Conservation (phyloP, 345 rosid genomes). For the Populus tremula region DNA sequence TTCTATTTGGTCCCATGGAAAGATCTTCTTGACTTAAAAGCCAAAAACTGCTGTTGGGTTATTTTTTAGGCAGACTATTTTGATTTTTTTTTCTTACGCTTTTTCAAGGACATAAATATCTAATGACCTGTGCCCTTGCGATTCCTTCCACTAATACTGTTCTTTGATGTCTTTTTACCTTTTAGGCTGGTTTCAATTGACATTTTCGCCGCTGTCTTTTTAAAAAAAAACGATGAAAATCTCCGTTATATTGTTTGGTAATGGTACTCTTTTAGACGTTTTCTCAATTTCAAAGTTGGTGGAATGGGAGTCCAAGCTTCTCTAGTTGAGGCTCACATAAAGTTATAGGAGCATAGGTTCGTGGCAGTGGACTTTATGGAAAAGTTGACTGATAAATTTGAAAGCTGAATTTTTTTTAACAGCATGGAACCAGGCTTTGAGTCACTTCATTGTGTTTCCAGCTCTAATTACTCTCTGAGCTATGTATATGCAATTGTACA, state of each 20-base stretch:
- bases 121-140: background rate
- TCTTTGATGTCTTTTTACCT: background rate
- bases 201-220: background rate
- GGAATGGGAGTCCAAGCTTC: background rate
- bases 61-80: background rate
- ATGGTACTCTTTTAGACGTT: background rate
- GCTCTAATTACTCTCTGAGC: constrained; percentile 2
- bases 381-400: constrained; percentile 1
- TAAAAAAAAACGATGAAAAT: background rate
- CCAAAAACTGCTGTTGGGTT: background rate
- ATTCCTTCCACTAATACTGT: background rate
- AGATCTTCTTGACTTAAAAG: constrained; percentile 1
- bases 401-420: background rate
- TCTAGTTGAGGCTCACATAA: background rate
- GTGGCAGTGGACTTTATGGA: constrained; percentile 8
- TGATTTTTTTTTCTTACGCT: background rate
- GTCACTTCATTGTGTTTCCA: constrained; percentile 12
- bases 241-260: background rate
- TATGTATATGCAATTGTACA: constrained; percentile 3
- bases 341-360: background rate
- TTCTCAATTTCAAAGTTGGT: background rate
- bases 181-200: background rate
- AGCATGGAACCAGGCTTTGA: constrained; percentile 17
- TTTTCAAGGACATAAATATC: too few species aligned
- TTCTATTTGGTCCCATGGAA: constrained; percentile 11